These are phyloP conservation scores for Trichoderma koningii DNA, from an alignment of 2,329 filamentous ascomycete species.

Conservation along the genomic window DNA sequence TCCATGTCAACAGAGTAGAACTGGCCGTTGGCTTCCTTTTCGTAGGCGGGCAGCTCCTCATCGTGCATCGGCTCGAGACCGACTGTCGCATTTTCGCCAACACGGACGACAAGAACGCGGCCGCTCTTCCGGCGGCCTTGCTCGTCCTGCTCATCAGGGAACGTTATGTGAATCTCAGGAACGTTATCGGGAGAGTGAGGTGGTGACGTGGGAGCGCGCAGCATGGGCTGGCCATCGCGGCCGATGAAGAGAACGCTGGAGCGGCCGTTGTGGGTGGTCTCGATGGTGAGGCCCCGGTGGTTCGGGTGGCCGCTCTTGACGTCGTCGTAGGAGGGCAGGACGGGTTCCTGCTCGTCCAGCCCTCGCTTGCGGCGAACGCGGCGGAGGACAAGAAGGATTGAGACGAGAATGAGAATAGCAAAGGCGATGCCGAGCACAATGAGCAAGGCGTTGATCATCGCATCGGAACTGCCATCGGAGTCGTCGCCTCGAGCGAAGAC, in stretches of 20 bases:
- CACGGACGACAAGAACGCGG: constrained; percentile 85
- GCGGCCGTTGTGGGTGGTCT: constrained; percentile 57
- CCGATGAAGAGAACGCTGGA: constrained; percentile 77
- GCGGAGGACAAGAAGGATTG: constrained; percentile 71
- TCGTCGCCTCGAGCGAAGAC: constrained; percentile 33
- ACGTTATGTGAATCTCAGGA: constrained; percentile 96
- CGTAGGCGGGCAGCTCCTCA: constrained; percentile 81
- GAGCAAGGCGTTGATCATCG: constrained; percentile 76
- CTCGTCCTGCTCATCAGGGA: constrained; percentile 92
- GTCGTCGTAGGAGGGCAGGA: constrained; percentile 71
- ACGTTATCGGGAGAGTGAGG: constrained; percentile 80
- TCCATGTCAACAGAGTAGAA: constrained; percentile 96
- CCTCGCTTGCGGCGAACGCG: constrained; percentile 57
- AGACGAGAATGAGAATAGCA: constrained; percentile 67
- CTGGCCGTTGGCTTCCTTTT: constrained; percentile 73
- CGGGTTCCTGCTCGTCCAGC: constrained; percentile 45
- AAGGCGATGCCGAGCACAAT: constrained; percentile 77
- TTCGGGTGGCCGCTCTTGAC: constrained; percentile 53
- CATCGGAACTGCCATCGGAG: constrained; percentile 52
- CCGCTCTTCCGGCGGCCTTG: constrained; percentile 79
- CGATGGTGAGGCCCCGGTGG: constrained; percentile 58
- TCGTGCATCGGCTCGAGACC: constrained; percentile 87
- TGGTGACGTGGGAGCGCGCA: constrained; percentile 72
- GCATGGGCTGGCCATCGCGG: constrained; percentile 73
- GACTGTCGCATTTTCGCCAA: constrained; percentile 81